Conservation (phyloP, 2,329 filamentous ascomycete species). For the Diaporthe ampelina region DNA sequence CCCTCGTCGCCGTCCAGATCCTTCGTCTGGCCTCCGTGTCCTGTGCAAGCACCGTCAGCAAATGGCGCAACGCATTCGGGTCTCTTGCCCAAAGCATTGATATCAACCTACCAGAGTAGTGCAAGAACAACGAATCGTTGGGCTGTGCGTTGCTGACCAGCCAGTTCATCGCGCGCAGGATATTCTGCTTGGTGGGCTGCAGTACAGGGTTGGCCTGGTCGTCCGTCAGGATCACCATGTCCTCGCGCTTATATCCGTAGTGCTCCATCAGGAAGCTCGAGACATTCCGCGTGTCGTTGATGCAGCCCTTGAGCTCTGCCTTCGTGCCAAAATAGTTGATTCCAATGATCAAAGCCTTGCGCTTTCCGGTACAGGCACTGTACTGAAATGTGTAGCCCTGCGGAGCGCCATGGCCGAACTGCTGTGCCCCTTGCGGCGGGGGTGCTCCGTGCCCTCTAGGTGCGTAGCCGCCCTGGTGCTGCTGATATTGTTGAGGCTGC, state of each 20-base stretch:
- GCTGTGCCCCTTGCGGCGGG: slow-evolving; percentile 65
- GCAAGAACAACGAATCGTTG: slow-evolving; percentile 83
- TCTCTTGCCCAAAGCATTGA: accelerated
- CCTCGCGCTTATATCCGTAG: slow-evolving; percentile 80
- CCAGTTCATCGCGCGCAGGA: slow-evolving; percentile 82
- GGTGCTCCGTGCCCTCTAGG: slow-evolving; percentile 53
- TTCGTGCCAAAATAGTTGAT: slow-evolving; percentile 85
- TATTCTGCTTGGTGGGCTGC: slow-evolving; percentile 82
- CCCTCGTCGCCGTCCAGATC: slow-evolving; percentile 83
- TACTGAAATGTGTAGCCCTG: slow-evolving; percentile 80
- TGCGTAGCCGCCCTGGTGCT: slow-evolving; percentile 53
- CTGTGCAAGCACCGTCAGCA: slow-evolving; percentile 52
- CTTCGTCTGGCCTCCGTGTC: slow-evolving; percentile 82
- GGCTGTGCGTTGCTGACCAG: slow-evolving; percentile 78
- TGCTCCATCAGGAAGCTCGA: slow-evolving; percentile 77
- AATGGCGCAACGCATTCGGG: background rate
- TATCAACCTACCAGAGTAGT: slow-evolving; percentile 73
- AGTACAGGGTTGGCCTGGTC: slow-evolving; percentile 79
- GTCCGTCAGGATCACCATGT: slow-evolving; percentile 85
- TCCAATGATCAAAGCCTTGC: slow-evolving; percentile 82
- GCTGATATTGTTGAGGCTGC: slow-evolving; percentile 51
- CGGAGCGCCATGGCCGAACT: slow-evolving; percentile 78
- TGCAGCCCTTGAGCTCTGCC: slow-evolving; percentile 81
- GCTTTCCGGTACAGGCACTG: slow-evolving; percentile 79
- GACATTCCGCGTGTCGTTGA: slow-evolving; percentile 86